Evolutionary conservation across 352 stramenopile genomes (phyloP).

Genomic region (Pythium myriotylum): DNA sequence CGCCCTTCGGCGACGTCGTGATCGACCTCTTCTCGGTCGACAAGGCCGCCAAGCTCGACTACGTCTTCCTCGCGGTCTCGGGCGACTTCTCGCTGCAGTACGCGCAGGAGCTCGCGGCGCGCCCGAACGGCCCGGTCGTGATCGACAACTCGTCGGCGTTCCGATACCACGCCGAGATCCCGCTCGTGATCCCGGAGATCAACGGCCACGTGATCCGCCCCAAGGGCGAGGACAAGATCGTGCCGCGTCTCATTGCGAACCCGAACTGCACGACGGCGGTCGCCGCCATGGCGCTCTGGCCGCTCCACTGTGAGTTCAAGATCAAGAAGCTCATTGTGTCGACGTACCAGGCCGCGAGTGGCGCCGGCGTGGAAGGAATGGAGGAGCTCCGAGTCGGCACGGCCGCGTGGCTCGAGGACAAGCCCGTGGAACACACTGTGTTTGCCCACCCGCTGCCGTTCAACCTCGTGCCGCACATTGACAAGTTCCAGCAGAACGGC

Average conservation of each 20-base stretch:
- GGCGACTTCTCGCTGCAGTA: conserved; percentile 97
- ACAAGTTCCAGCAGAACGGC: conserved; percentile 98
- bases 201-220: conserved; percentile 87
- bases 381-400: conserved; percentile 93
- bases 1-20: conserved; percentile 91
- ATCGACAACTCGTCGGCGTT: conserved; percentile 99
- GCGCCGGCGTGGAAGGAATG: conserved; percentile 93
- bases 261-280: conserved; percentile 99
- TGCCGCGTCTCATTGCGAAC: conserved; percentile 97
- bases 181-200: conserved; percentile 96
- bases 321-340: conserved; percentile 97
- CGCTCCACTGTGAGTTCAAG: conserved; percentile 95
- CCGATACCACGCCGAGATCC: conserved; percentile 89
- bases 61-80: conserved; percentile 97
- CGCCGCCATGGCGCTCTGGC: conserved; percentile 96
- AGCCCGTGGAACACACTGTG: conserved; percentile 87
- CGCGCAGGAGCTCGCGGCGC: conserved; percentile 88
- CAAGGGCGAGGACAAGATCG: conserved; percentile 39
- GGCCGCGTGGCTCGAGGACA: conserved; percentile 71
- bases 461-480: conserved; percentile 99
- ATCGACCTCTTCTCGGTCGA: conserved; percentile 96
- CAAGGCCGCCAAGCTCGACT: conserved; percentile 91
- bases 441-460: conserved; percentile 98
- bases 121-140: conserved; percentile 89
- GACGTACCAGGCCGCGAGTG: conserved; percentile 94